Evolutionary conservation across 306 rosid species (phyloP).

Genomic region (Hippophae gyantsensis): DNA sequence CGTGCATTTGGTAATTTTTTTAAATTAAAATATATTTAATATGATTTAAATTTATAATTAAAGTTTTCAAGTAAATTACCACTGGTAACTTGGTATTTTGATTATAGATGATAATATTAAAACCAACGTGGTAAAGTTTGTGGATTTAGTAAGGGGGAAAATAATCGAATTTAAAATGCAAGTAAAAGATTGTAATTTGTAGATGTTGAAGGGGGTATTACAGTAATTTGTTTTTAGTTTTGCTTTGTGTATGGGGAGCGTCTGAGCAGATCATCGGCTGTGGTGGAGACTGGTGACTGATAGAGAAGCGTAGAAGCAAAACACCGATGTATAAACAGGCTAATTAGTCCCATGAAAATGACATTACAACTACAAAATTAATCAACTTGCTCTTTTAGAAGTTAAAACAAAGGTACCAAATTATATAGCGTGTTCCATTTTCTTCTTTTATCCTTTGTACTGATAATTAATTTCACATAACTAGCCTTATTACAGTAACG

Average conservation of each 20-base stretch:
- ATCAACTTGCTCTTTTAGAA: not conserved
- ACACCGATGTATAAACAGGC: conserved; percentile 18
- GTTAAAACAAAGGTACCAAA: not conserved
- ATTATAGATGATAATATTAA: too few relatives aligned
- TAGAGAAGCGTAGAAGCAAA: not conserved
- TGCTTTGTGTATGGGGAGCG: not conserved
- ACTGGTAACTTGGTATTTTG: too few relatives aligned
- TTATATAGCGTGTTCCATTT: too few relatives aligned
- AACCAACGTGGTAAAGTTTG: too few relatives aligned
- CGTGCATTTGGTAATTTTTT: not conserved
- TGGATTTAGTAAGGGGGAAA: too few relatives aligned
- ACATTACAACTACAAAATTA: conserved; percentile 26
- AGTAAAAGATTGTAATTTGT: not conserved
- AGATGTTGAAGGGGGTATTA: not conserved
- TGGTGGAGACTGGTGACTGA: not conserved
- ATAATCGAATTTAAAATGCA: not conserved
- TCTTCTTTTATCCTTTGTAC: too few relatives aligned
- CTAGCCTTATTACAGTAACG: rapidly evolving
- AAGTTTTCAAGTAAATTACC: too few relatives aligned
- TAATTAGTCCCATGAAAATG: conserved; percentile 25
- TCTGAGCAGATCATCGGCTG: not conserved
- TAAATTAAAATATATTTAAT: too few relatives aligned
- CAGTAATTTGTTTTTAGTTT: conserved; percentile 1
- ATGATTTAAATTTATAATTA: too few relatives aligned
- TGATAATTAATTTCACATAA: too few relatives aligned